phyloP scores from a whole-genome alignment of 768 basidiomycete species.

The Phanerochaete sordida region DNA sequence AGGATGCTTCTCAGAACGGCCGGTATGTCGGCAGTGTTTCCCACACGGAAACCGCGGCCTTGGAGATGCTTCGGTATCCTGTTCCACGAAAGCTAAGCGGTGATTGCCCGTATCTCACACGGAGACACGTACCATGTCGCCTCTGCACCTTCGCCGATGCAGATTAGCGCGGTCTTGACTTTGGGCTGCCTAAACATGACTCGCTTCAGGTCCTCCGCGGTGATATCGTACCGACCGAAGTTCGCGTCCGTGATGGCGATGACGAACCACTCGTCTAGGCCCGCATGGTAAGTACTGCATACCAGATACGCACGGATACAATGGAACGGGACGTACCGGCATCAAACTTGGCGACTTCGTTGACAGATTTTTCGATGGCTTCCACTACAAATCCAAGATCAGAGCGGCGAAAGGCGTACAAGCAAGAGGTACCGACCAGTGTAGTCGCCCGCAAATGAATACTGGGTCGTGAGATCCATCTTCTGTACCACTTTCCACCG shows the following conservation, averaged over 20 bases:
- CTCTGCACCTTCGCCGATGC: slow-evolving; percentile 68
- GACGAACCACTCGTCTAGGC: slow-evolving; percentile 65
- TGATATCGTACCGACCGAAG: slow-evolving; percentile 60
- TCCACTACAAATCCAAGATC: slow-evolving; percentile 40
- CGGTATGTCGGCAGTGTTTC: slow-evolving; percentile 62
- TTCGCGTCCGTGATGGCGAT: slow-evolving; percentile 73
- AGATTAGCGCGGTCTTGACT: slow-evolving; percentile 64
- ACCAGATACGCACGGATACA: background rate
- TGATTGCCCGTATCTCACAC: background rate
- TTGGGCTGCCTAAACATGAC: slow-evolving; percentile 60
- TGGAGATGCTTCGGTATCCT: slow-evolving; percentile 65
- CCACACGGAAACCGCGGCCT: slow-evolving; percentile 55
- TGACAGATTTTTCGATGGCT: slow-evolving; percentile 61
- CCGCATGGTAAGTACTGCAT: too few species aligned
- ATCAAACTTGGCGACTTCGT: slow-evolving; percentile 57
- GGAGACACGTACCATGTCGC: slow-evolving; percentile 46
- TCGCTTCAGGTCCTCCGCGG: slow-evolving; percentile 51
- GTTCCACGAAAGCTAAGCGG: background rate
- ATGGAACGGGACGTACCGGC: slow-evolving; percentile 38
- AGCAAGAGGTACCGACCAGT: slow-evolving; percentile 38
- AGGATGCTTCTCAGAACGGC: slow-evolving; percentile 60
- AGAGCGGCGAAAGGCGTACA: background rate
- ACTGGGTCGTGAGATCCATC: slow-evolving; percentile 66
- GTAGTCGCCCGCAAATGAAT: slow-evolving; percentile 65
- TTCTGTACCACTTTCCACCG: slow-evolving; percentile 68